phyloP scores from a whole-genome alignment of 1,139 yeast genomes.

The Suhomyces chickasaworum region DNA sequence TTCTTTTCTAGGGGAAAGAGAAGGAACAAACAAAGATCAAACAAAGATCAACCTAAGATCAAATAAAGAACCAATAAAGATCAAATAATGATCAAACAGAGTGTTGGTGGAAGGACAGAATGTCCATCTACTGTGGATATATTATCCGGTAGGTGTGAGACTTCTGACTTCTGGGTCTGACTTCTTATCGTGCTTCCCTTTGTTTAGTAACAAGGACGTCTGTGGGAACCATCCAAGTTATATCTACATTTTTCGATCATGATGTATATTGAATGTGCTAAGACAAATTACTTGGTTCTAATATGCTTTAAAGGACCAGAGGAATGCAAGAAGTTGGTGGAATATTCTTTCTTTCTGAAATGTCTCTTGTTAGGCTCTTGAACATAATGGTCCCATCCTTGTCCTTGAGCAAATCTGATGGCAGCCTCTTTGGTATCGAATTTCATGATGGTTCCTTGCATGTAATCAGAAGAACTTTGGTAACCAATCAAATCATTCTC shows the following conservation, averaged over 20 bases:
- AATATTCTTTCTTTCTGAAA: slow-evolving; percentile 75
- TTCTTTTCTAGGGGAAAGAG: too few species aligned
- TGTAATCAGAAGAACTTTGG: slow-evolving; percentile 77
- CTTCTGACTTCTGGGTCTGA: too few species aligned
- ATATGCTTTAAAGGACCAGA: slow-evolving; percentile 77
- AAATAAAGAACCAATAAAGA: too few species aligned
- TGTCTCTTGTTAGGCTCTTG: slow-evolving; percentile 79
- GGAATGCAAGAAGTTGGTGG: slow-evolving; percentile 70
- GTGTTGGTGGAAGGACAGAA: too few species aligned
- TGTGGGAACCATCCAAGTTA: too few species aligned
- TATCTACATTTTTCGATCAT: background rate
- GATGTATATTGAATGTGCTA: background rate
- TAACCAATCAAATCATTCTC: slow-evolving; percentile 88
- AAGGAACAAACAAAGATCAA: too few species aligned
- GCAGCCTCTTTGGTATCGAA: slow-evolving; percentile 80
- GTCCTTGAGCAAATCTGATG: slow-evolving; percentile 75
- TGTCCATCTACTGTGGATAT: too few species aligned
- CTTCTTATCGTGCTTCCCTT: too few species aligned
- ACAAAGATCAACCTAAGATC: too few species aligned
- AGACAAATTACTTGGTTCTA: slow-evolving; percentile 62
- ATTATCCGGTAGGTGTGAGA: too few species aligned
- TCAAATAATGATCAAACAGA: too few species aligned
- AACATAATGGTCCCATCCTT: slow-evolving; percentile 83
- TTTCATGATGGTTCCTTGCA: slow-evolving; percentile 83
- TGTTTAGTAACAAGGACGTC: too few species aligned